A percentile compares a stretch with the other conserved stretches of the same genome.
Conservation (phyloP, 495 filamentous ascomycete species). For the Filosporella fistucella region DNA sequence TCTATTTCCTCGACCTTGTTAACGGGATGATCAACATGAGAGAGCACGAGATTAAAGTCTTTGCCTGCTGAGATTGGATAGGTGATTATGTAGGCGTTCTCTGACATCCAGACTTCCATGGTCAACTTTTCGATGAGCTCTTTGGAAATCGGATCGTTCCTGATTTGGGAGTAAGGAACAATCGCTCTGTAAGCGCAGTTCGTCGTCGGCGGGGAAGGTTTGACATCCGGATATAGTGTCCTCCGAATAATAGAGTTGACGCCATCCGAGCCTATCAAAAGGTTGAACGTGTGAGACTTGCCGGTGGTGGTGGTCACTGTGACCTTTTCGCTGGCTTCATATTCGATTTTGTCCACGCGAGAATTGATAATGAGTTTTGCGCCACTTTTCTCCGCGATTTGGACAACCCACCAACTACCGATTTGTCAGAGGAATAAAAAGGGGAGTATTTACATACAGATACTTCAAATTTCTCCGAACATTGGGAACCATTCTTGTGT, state of each 20-base stretch:
- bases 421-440: background rate
- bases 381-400: conserved; percentile 28
- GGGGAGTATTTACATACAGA: background rate
- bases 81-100: conserved; percentile 41
- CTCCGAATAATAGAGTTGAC: conserved; percentile 32
- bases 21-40: conserved; percentile 27
- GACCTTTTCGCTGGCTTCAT: conserved; percentile 23
- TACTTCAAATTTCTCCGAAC: conserved; percentile 1
- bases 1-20: conserved; percentile 25
- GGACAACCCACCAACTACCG: conserved; percentile 31
- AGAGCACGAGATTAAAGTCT: conserved; percentile 45
- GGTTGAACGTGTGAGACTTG: conserved; percentile 29
- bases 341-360: conserved; percentile 25
- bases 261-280: conserved; percentile 38
- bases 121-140: conserved; percentile 32
- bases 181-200: conserved; percentile 38
- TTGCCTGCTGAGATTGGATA: conserved; percentile 43
- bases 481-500: conserved; percentile 25
- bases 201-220: conserved; percentile 31
- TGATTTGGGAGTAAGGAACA: conserved; percentile 34
- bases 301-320: conserved; percentile 30
- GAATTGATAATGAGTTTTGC: conserved; percentile 31
- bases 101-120: conserved; percentile 42
- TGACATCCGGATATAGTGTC: conserved; percentile 31
- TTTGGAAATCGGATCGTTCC: conserved; percentile 31